phyloP scores from a whole-genome alignment of 2,329 filamentous ascomycete genomes.

The Alternaria conjuncta region DNA sequence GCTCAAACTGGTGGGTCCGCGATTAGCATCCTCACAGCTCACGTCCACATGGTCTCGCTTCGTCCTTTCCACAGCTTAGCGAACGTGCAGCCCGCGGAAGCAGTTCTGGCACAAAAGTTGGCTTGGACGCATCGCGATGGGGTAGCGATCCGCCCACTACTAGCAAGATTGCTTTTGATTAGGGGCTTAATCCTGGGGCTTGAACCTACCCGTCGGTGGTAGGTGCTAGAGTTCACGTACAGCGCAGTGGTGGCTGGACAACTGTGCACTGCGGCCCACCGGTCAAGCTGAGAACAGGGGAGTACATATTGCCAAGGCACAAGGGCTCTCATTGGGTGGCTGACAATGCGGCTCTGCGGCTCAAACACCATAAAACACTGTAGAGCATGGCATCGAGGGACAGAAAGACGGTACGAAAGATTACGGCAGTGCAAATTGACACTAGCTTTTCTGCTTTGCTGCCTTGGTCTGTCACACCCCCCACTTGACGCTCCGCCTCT shows the following conservation, averaged over 20 bases:
- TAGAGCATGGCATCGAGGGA: slow-evolving; percentile 25
- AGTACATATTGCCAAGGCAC: slow-evolving; percentile 8
- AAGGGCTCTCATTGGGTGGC: slow-evolving; percentile 19
- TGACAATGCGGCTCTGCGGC: slow-evolving; percentile 45
- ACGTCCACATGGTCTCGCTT: slow-evolving; percentile 18
- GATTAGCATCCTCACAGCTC: slow-evolving; percentile 16
- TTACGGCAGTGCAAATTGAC: slow-evolving; percentile 39
- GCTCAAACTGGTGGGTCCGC: slow-evolving; percentile 22
- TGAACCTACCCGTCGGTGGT: slow-evolving; percentile 30
- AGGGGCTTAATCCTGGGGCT: slow-evolving; percentile 29
- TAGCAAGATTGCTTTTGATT: slow-evolving; percentile 34
- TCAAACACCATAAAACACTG: slow-evolving; percentile 39
- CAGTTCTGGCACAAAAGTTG: slow-evolving; percentile 19
- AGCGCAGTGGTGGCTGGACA: slow-evolving; percentile 38
- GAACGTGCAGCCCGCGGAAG: slow-evolving; percentile 20
- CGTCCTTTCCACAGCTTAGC: slow-evolving; percentile 13
- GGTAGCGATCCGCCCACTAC: slow-evolving; percentile 32
- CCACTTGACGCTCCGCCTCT: slow-evolving; percentile 36
- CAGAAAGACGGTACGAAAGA: slow-evolving; percentile 27
- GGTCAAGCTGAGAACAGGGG: slow-evolving; percentile 31
- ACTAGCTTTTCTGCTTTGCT: slow-evolving; percentile 26
- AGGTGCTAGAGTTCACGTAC: slow-evolving; percentile 34
- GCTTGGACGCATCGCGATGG: slow-evolving; percentile 21
- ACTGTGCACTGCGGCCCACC: slow-evolving; percentile 32
- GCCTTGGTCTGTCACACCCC: slow-evolving; percentile 25